Evolutionary conservation across 345 rosid genomes (phyloP), one percentile per base, ranked within the genome.

Genomic region (Citrus australasica): DNA sequence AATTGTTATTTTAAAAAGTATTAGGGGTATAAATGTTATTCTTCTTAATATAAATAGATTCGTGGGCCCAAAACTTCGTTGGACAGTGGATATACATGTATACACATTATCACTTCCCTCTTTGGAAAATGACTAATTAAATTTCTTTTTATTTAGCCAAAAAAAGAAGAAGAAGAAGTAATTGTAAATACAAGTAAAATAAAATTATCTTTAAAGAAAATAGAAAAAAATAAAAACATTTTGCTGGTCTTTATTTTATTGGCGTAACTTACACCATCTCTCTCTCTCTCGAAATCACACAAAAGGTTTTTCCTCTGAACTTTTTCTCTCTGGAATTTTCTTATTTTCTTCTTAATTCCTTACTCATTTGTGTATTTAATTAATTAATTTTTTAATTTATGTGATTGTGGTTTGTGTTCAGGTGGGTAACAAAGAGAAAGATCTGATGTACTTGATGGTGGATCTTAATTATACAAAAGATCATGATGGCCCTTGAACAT

Each of bases 371-470:
- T 46, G 14, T 27, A 17, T 27, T 25, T 28, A 19, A 7, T 25
- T 70, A 16, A 7, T 32, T 70, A 7, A 7, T 32, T 72, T 76
- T 19, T 55, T 46, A 13, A 22, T 75, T 30, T 5, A 19, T n/a
- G 62, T 69, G 66, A 60, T 69, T 70, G 67, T 24, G 48, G 76
- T 27, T 40, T 71, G 61, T 74, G 73, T 73, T 10, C 80, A 90
- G 93, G 88, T 81, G 85, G 78, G 87, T 27, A 69, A 40, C 58
- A 30, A 56, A 78, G 88, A 80, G 82, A 82, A 84, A 83, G 89
- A 91, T 91, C 91, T 91, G 87, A 91, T 88, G 91, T 88, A 86
- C 90, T 73, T 80, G 84, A 88, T 72, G 79, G 88, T 77, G 73
- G 86, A 83, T 88, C 89, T 82, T 82, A 79, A 84, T 84, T 83